Evolutionary conservation across 768 basidiomycete species (phyloP).

Genomic region (Mycena venus): DNA sequence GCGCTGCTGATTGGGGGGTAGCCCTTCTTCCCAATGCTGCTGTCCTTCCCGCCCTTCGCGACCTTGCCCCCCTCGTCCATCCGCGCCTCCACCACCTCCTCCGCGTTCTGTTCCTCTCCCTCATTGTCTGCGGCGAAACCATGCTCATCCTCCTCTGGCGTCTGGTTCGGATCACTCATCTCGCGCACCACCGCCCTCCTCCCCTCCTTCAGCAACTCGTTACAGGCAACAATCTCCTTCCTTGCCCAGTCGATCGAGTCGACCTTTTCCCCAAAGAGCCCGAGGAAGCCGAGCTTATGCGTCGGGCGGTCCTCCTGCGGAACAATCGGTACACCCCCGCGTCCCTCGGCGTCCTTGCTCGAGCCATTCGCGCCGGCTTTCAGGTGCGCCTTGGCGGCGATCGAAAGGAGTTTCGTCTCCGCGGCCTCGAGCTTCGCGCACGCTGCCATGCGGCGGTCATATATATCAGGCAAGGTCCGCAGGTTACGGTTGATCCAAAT

Average conservation of each 20-base stretch:
- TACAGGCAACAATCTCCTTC: constrained; percentile 75
- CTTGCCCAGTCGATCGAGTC: constrained; percentile 95
- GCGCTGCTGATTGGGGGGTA: constrained; percentile 79
- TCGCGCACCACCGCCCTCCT: constrained; percentile 50
- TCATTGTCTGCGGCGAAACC: constrained; percentile 30
- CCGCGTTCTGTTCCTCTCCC: constrained; percentile 21
- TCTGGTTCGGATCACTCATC: constrained; percentile 32
- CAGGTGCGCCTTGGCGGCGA: constrained; percentile 78
- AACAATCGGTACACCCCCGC: constrained; percentile 54
- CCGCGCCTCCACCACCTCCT: constrained; percentile 36
- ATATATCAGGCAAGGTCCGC: constrained; percentile 87
- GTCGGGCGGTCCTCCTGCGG: constrained; percentile 82
- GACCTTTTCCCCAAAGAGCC: constrained; percentile 86
- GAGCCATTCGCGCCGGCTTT: constrained; percentile 62
- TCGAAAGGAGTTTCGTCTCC: constrained; percentile 82
- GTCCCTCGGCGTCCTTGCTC: constrained; percentile 45
- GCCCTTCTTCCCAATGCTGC: constrained; percentile 37
- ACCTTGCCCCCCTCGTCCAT: constrained; percentile 48
- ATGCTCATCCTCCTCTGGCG: constrained; percentile 24
- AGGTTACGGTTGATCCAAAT: constrained; percentile 95
- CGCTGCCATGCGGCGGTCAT: constrained; percentile 81
- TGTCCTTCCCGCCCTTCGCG: constrained; percentile 37
- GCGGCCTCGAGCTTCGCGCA: constrained; percentile 88
- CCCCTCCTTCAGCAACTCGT: constrained; percentile 64
- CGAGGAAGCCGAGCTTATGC: constrained; percentile 75